These are phyloP conservation scores for Trichothecium sympodiale DNA, from an alignment of 2,329 filamentous ascomycete genomes.

Conservation along the genomic window DNA sequence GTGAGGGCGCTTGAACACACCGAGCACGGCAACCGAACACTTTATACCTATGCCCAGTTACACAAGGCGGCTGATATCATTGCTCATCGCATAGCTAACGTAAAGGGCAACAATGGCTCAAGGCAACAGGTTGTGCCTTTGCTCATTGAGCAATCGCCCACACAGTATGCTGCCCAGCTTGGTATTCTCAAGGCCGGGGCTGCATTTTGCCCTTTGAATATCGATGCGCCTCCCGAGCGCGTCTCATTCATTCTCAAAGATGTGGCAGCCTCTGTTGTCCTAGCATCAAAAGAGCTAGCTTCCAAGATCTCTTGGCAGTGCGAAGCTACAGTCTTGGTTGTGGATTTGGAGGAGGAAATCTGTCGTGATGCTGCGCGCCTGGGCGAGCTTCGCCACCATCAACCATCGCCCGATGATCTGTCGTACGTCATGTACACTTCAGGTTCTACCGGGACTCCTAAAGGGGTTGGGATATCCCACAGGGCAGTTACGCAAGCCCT, in stretches of 20 bases:
- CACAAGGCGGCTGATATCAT: slow-evolving; percentile 46
- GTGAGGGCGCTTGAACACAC: slow-evolving; percentile 21
- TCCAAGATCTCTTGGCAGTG: slow-evolving; percentile 24
- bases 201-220: slow-evolving; percentile 75
- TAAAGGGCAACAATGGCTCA: slow-evolving; percentile 3
- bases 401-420: slow-evolving; percentile 29
- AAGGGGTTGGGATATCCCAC: slow-evolving; percentile 78
- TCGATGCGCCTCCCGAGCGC: slow-evolving; percentile 67
- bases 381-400: background rate
- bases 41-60: slow-evolving; percentile 51
- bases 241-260: slow-evolving; percentile 74
- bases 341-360: slow-evolving; percentile 16
- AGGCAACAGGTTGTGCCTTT: slow-evolving; percentile 55
- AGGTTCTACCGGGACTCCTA: slow-evolving; percentile 79
- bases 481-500: slow-evolving; percentile 70
- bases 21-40: slow-evolving; percentile 14
- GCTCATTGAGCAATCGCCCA: slow-evolving; percentile 63
- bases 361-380: background rate
- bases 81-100: slow-evolving; percentile 34
- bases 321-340: slow-evolving; percentile 22
- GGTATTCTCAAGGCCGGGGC: slow-evolving; percentile 72
- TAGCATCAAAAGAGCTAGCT: slow-evolving; percentile 46
- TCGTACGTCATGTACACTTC: slow-evolving; percentile 94
- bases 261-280: slow-evolving; percentile 55
- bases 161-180: slow-evolving; percentile 67